Evolutionary conservation across 345 rosid species (phyloP).

Genomic region (Nasturtium officinale): DNA sequence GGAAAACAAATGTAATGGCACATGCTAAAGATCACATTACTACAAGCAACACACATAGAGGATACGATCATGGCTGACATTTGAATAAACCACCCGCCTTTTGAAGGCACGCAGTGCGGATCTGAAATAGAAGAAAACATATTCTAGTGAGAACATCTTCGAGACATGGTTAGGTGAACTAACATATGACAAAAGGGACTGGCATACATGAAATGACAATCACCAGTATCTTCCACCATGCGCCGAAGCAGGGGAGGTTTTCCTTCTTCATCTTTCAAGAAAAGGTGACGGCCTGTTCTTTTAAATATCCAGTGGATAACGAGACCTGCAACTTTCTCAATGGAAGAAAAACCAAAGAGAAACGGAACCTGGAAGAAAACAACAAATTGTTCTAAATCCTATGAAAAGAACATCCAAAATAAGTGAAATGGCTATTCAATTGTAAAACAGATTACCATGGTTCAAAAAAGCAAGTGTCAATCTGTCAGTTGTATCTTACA

Average conservation of each 20-base stretch:
- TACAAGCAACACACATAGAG: conserved; percentile 37
- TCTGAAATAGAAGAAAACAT: conserved; percentile 53
- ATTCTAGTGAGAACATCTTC: conserved; percentile 23
- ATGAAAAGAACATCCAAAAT: background rate
- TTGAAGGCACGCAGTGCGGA: conserved; percentile 78
- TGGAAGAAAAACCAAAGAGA: conserved; percentile 89
- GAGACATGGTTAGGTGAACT: conserved; percentile 13
- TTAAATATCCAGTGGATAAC: conserved; percentile 93
- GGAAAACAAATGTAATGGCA: conserved; percentile 43
- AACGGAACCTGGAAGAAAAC: conserved; percentile 77
- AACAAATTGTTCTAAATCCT: conserved; percentile 1
- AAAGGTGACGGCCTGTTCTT: conserved; percentile 95
- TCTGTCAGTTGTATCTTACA: too few relatives aligned
- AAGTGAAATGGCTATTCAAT: conserved; percentile 12
- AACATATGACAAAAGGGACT: conserved; percentile 11
- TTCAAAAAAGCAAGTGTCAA: conserved; percentile 2
- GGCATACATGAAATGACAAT: conserved; percentile 70
- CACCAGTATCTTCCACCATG: conserved; percentile 70
- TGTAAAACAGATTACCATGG: conserved; percentile 3
- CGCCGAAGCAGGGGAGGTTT: conserved; percentile 80
- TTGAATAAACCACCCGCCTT: conserved; percentile 89
- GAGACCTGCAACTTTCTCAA: conserved; percentile 79
- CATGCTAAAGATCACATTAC: conserved; percentile 6
- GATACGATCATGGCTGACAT: conserved; percentile 92
- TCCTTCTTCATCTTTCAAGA: conserved; percentile 83